Percentiles rank a stretch among this genome's conserved stretches.
Conservation (phyloP, 306 rosid genomes). For the Prunus fruticosa region DNA sequence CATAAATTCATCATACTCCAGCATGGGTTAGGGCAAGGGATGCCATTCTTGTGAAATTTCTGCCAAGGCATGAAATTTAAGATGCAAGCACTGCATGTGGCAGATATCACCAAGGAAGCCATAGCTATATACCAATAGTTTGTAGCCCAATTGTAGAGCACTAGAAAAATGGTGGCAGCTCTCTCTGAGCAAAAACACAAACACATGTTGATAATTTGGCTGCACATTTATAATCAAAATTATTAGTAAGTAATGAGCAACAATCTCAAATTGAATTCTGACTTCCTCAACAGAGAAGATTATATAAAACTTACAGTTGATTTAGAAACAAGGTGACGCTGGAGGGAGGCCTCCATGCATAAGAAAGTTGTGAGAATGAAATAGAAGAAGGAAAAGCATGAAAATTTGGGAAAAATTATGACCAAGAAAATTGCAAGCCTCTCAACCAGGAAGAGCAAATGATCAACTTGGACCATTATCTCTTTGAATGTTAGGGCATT, state of each 20-base stretch:
- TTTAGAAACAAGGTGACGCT: not conserved
- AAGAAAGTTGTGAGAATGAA: not conserved
- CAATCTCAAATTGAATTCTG: not conserved
- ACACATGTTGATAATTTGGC: too few relatives aligned
- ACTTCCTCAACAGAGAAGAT: not conserved
- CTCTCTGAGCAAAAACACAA: too few relatives aligned
- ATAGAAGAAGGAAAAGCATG: not conserved
- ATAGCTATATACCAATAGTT: too few relatives aligned
- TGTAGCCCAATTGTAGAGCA: too few relatives aligned
- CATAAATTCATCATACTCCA: too few relatives aligned
- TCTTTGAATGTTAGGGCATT: not conserved
- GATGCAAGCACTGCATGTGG: too few relatives aligned
- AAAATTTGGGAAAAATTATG: not conserved
- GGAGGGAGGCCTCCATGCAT: not conserved
- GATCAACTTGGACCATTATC: not conserved
- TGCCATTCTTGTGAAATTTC: too few relatives aligned
- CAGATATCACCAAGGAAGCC: too few relatives aligned
- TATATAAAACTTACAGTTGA: not conserved
- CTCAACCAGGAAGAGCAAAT: not conserved
- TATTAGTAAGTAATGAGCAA: not conserved
- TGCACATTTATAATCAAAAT: too few relatives aligned
- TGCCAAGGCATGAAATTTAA: too few relatives aligned
- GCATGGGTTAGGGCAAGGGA: too few relatives aligned
- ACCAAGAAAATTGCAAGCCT: not conserved
- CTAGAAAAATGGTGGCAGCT: too few relatives aligned